Conservation (phyloP, 345 rosid genomes). For the Mangifera indica region DNA sequence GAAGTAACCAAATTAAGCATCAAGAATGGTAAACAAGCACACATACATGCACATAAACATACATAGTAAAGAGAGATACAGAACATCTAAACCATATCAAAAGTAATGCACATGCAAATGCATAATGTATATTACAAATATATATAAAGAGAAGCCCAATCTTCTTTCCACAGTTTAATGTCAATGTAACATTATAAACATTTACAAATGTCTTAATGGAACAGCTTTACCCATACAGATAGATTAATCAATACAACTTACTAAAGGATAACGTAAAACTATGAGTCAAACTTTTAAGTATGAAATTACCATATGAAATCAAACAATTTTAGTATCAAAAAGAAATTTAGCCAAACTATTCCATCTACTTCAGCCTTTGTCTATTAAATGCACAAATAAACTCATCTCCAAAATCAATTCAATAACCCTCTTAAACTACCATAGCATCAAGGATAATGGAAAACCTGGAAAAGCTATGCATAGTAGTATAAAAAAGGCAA, state of each 20-base stretch:
- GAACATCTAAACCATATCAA: background rate
- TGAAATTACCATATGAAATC: background rate
- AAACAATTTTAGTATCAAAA: background rate
- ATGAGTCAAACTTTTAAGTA: background rate
- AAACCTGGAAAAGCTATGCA: too few relatives aligned
- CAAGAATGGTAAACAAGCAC: background rate
- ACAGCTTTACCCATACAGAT: background rate
- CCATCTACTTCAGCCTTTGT: background rate
- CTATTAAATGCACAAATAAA: background rate
- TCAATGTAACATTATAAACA: background rate
- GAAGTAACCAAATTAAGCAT: conserved; percentile 31
- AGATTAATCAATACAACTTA: background rate
- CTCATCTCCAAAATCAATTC: background rate
- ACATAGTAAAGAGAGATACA: background rate
- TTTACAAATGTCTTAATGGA: background rate
- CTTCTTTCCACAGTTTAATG: background rate
- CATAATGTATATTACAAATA: background rate
- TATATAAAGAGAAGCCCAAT: background rate
- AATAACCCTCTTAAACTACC: background rate
- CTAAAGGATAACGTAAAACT: background rate
- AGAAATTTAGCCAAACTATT: background rate
- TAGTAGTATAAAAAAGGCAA: background rate
- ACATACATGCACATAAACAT: background rate
- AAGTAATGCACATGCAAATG: background rate
- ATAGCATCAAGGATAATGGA: background rate